Evolutionary conservation across 208 protist genomes (phyloP).

Genomic region (Willaertia magna): DNA sequence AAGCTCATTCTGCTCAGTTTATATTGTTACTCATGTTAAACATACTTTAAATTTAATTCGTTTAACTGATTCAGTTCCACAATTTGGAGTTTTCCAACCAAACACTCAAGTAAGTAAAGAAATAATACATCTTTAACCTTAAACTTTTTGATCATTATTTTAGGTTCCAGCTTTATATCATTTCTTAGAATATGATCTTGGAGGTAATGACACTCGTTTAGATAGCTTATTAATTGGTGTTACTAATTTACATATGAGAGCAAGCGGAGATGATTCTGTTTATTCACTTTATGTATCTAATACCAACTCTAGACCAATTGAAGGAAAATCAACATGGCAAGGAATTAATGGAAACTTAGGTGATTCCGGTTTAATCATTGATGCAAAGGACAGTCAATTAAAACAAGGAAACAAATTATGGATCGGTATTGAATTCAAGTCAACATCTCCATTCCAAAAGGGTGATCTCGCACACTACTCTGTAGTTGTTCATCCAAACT

Average conservation of each 20-base stretch:
- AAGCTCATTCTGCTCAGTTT: neutral
- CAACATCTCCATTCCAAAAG: neutral
- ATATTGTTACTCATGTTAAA: neutral
- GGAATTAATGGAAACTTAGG: neutral
- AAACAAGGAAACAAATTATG: neutral
- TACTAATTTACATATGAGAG: neutral
- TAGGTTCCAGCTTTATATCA: neutral
- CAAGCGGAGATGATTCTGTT: neutral
- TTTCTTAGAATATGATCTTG: neutral
- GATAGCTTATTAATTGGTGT: neutral
- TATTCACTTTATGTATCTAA: neutral
- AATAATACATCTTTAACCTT: too few species aligned
- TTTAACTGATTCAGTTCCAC: neutral
- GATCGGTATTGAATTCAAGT: neutral
- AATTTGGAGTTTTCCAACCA: neutral
- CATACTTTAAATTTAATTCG: neutral
- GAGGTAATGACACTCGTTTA: neutral
- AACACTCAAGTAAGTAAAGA: too few species aligned
- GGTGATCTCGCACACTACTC: neutral
- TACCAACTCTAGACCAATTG: conserved; percentile 5
- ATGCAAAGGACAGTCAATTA: neutral
- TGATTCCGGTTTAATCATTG: neutral
- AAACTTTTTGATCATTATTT: too few species aligned
- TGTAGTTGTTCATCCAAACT: neutral
- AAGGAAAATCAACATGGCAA: neutral